These are phyloP conservation scores for Dujonia santamariae DNA, from an alignment of 1,139 yeast species.

Conservation along the genomic window DNA sequence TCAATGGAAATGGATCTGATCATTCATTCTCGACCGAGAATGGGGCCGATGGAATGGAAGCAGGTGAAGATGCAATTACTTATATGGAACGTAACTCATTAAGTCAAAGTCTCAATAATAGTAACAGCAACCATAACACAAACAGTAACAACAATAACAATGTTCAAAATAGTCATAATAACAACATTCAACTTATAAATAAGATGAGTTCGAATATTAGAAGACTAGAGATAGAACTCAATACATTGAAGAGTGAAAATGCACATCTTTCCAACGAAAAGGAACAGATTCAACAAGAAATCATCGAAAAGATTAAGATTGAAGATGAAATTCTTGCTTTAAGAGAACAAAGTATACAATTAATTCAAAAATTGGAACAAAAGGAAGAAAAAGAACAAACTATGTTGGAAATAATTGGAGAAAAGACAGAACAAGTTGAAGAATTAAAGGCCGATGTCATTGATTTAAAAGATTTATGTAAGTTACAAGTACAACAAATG, in stretches of 20 bases:
- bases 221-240: slow-evolving; percentile 73
- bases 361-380: slow-evolving; percentile 28
- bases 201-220: slow-evolving; percentile 75
- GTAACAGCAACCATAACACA: neutral
- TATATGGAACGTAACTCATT: slow-evolving; percentile 5
- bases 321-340: slow-evolving; percentile 47
- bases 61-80: slow-evolving; percentile 9
- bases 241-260: slow-evolving; percentile 64
- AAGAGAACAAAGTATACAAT: slow-evolving; percentile 28
- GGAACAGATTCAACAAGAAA: slow-evolving; percentile 64
- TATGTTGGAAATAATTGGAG: slow-evolving; percentile 78
- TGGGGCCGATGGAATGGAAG: slow-evolving; percentile 16
- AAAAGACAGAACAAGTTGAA: slow-evolving; percentile 80
- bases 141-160: slow-evolving; percentile 11
- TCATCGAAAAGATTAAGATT: slow-evolving; percentile 43
- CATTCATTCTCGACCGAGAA: slow-evolving; percentile 19
- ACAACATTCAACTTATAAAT: slow-evolving; percentile 59
- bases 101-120: neutral
- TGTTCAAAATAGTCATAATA: slow-evolving; percentile 12
- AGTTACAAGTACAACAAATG: slow-evolving; percentile 83
- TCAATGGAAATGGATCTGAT: slow-evolving; percentile 17
- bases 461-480: slow-evolving; percentile 81
- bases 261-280: slow-evolving; percentile 53
- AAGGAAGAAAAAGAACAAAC: slow-evolving; percentile 50
- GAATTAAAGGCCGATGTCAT: slow-evolving; percentile 85